Percentiles rank a stretch among this genome's conserved stretches.
Conservation (phyloP, 805 yeast species). For the Jamesozyma gamospora region DNA sequence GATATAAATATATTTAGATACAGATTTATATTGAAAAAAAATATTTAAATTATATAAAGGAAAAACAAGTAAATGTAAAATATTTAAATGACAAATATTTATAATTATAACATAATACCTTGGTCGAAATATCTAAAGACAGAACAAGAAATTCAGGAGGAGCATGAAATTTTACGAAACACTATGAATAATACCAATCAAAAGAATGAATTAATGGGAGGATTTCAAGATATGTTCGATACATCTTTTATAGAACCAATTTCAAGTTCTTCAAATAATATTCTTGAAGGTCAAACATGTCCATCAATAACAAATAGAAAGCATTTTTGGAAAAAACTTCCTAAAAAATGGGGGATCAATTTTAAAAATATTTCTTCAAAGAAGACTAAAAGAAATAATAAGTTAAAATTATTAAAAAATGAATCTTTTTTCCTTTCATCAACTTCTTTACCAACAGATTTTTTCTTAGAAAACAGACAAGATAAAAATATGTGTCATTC, state of each 20-base stretch:
- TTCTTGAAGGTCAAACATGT: neutral
- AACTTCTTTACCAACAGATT: neutral
- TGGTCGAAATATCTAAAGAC: too few relatives aligned
- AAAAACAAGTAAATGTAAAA: too few relatives aligned
- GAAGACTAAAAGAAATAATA: neutral
- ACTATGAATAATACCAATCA: too few relatives aligned
- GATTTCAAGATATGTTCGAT: conserved; percentile 4
- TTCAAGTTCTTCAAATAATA: neutral
- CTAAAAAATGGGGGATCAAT: neutral
- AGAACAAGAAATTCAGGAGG: too few relatives aligned
- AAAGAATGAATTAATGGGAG: too few relatives aligned
- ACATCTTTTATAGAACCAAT: neutral
- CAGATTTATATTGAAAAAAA: too few relatives aligned
- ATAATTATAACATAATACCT: too few relatives aligned
- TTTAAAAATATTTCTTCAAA: neutral
- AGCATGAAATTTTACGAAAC: too few relatives aligned
- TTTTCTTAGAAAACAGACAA: neutral
- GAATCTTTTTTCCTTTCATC: neutral
- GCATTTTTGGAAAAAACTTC: neutral
- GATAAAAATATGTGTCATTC: neutral
- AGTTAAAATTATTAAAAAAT: neutral
- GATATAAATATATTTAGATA: too few relatives aligned
- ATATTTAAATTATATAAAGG: too few relatives aligned
- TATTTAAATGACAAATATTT: too few relatives aligned
- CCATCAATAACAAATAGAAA: neutral